Evolutionary conservation across 139 green algal species (phyloP).

Genomic region (Eudorina sp.): DNA sequence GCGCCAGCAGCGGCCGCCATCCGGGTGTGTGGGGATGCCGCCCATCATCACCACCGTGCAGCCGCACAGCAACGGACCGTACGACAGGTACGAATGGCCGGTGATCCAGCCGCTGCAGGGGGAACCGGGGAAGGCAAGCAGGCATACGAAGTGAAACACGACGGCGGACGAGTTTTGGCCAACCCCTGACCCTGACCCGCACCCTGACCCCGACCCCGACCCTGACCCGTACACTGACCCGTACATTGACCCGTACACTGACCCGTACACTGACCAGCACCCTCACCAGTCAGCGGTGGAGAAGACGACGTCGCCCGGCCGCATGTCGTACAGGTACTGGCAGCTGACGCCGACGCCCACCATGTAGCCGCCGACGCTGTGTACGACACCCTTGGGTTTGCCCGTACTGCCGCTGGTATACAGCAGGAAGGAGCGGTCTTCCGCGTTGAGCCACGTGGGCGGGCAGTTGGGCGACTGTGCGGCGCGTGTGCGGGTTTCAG

Average conservation of each 20-base stretch:
- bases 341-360: slow-evolving; percentile 73
- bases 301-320: slow-evolving; percentile 89
- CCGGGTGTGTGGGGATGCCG: slow-evolving; percentile 90
- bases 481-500: too few relatives aligned
- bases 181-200: too few relatives aligned
- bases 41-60: slow-evolving; percentile 91
- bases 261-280: too few relatives aligned
- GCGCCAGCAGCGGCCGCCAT: slow-evolving; percentile 89
- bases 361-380: slow-evolving; percentile 91
- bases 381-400: slow-evolving; percentile 96
- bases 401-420: slow-evolving; percentile 95
- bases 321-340: slow-evolving; percentile 85
- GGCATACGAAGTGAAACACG: too few relatives aligned
- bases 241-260: not conserved
- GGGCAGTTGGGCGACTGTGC: slow-evolving; percentile 68
- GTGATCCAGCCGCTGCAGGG: slow-evolving; percentile 94
- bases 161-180: too few relatives aligned
- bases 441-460: slow-evolving; percentile 88
- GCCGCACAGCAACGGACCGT: slow-evolving; percentile 88
- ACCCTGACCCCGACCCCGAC: too few relatives aligned
- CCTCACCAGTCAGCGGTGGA: slow-evolving; percentile 92
- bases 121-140: too few relatives aligned
- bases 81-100: slow-evolving; percentile 91
- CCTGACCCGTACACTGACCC: too few relatives aligned
- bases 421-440: slow-evolving; percentile 94